phyloP scores from a whole-genome alignment of 2,329 filamentous ascomycete species.

The Byssoonygena ceratinophila region DNA sequence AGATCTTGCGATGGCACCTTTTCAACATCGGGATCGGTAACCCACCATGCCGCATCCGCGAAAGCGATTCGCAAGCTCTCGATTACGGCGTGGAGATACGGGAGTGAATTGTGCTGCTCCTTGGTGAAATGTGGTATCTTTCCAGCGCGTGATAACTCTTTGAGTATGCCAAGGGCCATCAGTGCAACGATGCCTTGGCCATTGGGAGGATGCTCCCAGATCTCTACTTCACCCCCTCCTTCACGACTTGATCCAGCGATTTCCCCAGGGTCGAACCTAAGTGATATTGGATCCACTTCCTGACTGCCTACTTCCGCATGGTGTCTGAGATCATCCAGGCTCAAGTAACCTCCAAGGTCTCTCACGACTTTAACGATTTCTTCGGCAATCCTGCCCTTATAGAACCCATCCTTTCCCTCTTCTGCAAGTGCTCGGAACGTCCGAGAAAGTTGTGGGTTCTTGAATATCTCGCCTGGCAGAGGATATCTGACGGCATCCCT shows the following conservation, averaged over 20 bases:
- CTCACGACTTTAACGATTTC: constrained; percentile 67
- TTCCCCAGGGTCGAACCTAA: constrained; percentile 62
- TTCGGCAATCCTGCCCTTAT: constrained; percentile 71
- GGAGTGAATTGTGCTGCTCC: constrained; percentile 67
- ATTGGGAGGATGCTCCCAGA: constrained; percentile 97
- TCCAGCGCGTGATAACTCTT: constrained; percentile 66
- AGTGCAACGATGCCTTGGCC: constrained; percentile 91
- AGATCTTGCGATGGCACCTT: constrained; percentile 60
- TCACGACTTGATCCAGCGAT: constrained; percentile 40
- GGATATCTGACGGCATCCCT: constrained; percentile 64
- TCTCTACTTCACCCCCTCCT: constrained; percentile 50
- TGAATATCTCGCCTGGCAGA: constrained; percentile 73
- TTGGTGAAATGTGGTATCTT: constrained; percentile 61
- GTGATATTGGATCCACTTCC: constrained; percentile 71
- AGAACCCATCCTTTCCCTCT: constrained; percentile 84
- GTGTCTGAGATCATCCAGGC: constrained; percentile 66
- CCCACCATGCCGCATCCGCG: constrained; percentile 79
- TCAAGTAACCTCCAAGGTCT: constrained; percentile 65
- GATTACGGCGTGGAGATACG: constrained; percentile 76
- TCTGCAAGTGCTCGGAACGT: constrained; percentile 71
- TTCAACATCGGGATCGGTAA: constrained; percentile 66
- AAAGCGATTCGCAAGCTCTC: constrained; percentile 84
- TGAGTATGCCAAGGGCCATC: constrained; percentile 85
- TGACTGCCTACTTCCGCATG: constrained; percentile 66
- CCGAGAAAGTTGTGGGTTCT: constrained; percentile 65